Base-by-base conservation (phyloP, 306 rosid species). In the Argentina anserina region DNA sequence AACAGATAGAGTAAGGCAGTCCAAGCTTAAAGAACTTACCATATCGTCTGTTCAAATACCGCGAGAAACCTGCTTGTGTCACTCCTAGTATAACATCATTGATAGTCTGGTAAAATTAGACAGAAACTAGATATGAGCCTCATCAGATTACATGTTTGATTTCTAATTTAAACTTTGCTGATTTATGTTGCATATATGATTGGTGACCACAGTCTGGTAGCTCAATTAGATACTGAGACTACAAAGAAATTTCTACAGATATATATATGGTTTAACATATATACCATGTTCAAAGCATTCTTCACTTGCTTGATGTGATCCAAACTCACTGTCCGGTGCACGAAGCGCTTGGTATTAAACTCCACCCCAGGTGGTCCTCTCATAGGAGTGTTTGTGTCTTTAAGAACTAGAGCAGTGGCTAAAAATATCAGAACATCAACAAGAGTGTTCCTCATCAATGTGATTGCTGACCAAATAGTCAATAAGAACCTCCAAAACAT, bases 61-160 rank as follows among this genome's bases (percentile, higher is more conserved):
- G 75, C 8, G 86, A 47, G 33, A 90, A 79, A 64, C 82, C 88
- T 13, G 90, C 93, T 86, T 90, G 93, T 47, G 91, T 75, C 41
- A 88, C 25, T 42, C 91, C 96, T 77, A 86, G 52, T 39, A 84
- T 15, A 34, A 88, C 91, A 67, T 90, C 93, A 69, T 90, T 90
- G 77, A 84, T 21, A 1, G 91, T 88, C 93, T 86, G 82, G 37
- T 41, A 29, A 62, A 61, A 59, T 29, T 14, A 59, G 7, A 59
- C 65, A 59, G 65, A 59, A 28, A 59, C 21, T 46, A 12, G 17
- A 59, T 59, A 59, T 59, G 39, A 56, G 21, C 53, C 21, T 17
- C 53, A 46, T 46, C 53, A 5, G 53, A 46, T 8, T 18, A 46
- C 8, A 18, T 46, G 20, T 43, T 43, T 43, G 5, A 43, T 43